Base-by-base conservation (phyloP, 768 basidiomycete species). In the Sporobolomyces roseus region DNA sequence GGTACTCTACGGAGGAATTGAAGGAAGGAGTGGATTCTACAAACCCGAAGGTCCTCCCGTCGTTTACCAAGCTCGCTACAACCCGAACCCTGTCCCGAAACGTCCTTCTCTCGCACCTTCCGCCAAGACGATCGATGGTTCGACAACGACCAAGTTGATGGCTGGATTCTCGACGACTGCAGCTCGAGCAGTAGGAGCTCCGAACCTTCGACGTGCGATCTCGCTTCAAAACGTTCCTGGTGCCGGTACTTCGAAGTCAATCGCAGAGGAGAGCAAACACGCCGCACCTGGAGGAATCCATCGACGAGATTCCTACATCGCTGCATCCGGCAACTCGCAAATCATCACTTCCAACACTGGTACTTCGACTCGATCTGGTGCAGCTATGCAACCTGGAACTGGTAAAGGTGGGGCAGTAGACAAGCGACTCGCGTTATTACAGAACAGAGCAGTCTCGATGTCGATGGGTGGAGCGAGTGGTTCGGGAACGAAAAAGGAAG, bases 301-400 rank as follows among this genome's bases (percentile, higher is more conserved):
- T 43, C 38, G 66, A 61, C 70, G 62, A 16, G 61, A 66, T 36
- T 74, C 66, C n/a, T 91, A 92, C 77, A 83, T 90, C 63, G 91
- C 92, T 43, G 94, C 94, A 3, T 97, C 93, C 12, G 93, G 93
- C 9, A 98, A 99, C 80, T 93, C 90, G 70, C 92, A 97, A 52
- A 84, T 85, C 45, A 87, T 98, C 75, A 93, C 94, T 2, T 96
- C 93, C 3, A 89, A 88, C 29, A 88, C 89, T 45, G 80, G 79
- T 23, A 77, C 78, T 21, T 77, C 77, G 56, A 74, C 72, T 10
- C 64, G 69, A 2, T 66, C 66, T 1, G 72, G 69, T 14, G 63
- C 65, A 19, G 63, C 61, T 49, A 45, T 51, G 51, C 61, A 51
- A 27, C 23, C 54, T 33, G 63, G 72, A 19, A 49, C 33, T 17